Base-by-base conservation (phyloP, 441 rosid species). In the Biscutella laevigata region DNA sequence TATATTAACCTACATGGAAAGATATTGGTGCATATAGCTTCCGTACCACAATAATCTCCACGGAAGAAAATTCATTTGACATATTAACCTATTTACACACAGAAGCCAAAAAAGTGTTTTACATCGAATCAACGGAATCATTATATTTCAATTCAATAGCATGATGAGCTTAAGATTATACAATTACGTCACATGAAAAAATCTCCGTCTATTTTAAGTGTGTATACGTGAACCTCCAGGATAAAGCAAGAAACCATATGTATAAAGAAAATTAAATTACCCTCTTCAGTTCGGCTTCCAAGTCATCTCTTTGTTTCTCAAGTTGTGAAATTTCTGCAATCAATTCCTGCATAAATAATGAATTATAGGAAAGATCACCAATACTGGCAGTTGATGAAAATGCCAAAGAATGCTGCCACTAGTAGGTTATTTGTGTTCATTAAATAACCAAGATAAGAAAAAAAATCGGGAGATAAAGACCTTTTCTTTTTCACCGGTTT, bases 241-340 rank as follows among this genome's bases (percentile, higher is more conserved):
- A 49, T 40, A 42, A 45, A 62, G 10, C 32, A 68, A n/a, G 15
- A 26, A 37, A 44, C 14, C 15, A 21, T 35, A 42, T 26, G 30
- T 6, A 45, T 40, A 14, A 43, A 26, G 38, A 12, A 45, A 33
- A 81, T 38, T 34, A 54, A 30, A 74, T 20, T 59, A 67, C 95
- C 92, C 71, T 90, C 70, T 90, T 90, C 71, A 92, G 67, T 67
- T 88, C 83, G 49, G 95, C 94, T 78, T 88, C 97, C 46, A 92
- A 81, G 53, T 84, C 83, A 69, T 80, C 82, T 74, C 97, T 82
- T 75, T 78, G 73, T 62, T 77, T 86, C 72, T 79, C 97, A 45
- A 86, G 77, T 60, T 62, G 80, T 55, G 78, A 59, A 68, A 92
- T 80, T 73, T 84, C 97, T 59, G 84, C 79, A 59, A 69, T 67